These are phyloP conservation scores for Clonostachys chloroleuca DNA, from an alignment of 2,329 filamentous ascomycete species.

Conservation along the genomic window DNA sequence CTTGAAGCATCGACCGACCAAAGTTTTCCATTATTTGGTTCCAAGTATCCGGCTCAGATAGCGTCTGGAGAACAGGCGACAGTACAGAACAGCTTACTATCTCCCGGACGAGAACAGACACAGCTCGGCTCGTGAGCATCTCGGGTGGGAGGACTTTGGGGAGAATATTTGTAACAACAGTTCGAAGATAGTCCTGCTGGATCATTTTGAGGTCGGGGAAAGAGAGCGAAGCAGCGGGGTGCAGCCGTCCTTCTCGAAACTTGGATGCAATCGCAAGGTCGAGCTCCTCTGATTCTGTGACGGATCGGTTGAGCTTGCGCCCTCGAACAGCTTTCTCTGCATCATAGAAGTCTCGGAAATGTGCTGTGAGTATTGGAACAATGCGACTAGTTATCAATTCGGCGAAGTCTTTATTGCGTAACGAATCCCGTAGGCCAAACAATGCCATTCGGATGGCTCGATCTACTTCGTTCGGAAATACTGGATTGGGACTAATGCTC, in stretches of 20 bases:
- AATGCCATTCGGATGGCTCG: constrained; percentile 71
- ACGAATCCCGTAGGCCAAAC: constrained; percentile 63
- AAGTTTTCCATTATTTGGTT: constrained; percentile 93
- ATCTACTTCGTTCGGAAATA: constrained; percentile 86
- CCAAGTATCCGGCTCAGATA: constrained; percentile 94
- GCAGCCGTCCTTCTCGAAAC: constrained; percentile 83
- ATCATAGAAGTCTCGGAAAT: constrained; percentile 86
- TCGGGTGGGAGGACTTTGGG: constrained; percentile 69
- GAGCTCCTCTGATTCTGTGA: constrained; percentile 95
- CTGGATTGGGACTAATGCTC: constrained; percentile 74
- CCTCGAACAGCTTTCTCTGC: constrained; percentile 86
- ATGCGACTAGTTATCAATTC: constrained; percentile 78
- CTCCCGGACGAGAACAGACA: constrained; percentile 78
- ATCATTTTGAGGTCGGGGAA: constrained; percentile 80
- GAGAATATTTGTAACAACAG: constrained; percentile 66
- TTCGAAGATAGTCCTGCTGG: constrained; percentile 85
- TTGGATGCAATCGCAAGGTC: constrained; percentile 94
- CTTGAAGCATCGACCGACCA: constrained; percentile 82
- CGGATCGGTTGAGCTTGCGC: constrained; percentile 78
- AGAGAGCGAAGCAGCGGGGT: constrained; percentile 77
- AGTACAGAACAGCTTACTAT: constrained; percentile 91
- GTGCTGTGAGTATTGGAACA: constrained; percentile 81
- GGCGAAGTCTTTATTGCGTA: constrained; percentile 76
- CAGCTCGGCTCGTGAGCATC: constrained; percentile 74
- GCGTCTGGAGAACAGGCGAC: constrained; percentile 70